Conservation (phyloP, 2,329 filamentous ascomycete genomes). For the Ophiosphaerella herpotricha region DNA sequence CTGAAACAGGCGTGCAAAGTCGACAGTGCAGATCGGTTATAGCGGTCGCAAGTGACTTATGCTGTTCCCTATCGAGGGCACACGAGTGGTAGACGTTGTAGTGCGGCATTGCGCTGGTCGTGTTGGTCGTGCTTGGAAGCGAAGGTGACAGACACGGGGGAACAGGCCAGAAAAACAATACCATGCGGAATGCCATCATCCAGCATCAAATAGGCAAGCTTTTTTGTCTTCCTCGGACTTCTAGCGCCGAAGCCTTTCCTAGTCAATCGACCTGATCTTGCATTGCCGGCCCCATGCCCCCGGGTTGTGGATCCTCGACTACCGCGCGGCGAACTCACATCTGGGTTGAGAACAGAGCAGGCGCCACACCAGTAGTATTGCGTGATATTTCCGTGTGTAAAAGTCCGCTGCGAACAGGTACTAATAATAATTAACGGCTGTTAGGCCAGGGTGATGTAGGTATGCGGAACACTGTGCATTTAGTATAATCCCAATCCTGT, state of each 20-base stretch:
- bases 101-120: conserved; percentile 47
- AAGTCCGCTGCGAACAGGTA: too few relatives aligned
- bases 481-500: too few relatives aligned
- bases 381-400: neutral
- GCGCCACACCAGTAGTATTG: conserved; percentile 4
- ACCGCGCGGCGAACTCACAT: conserved; percentile 9
- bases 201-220: too few relatives aligned
- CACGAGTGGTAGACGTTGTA: conserved; percentile 51
- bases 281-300: neutral
- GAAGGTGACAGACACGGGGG: too few relatives aligned
- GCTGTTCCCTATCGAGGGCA: conserved; percentile 38
- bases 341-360: conserved; percentile 12
- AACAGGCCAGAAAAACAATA: too few relatives aligned
- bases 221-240: too few relatives aligned
- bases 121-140: neutral
- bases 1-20: neutral
- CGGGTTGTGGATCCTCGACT: neutral
- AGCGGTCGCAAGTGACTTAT: conserved; percentile 45
- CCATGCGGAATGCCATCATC: too few relatives aligned
- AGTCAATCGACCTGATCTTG: neutral
- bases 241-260: neutral
- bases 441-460: too few relatives aligned
- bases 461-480: too few relatives aligned
- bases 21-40: conserved; percentile 50
- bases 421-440: too few relatives aligned